Percentiles rank a stretch among this genome's conserved stretches.
Conservation (phyloP, 2,329 filamentous ascomycete genomes). For the Exophiala sp. region DNA sequence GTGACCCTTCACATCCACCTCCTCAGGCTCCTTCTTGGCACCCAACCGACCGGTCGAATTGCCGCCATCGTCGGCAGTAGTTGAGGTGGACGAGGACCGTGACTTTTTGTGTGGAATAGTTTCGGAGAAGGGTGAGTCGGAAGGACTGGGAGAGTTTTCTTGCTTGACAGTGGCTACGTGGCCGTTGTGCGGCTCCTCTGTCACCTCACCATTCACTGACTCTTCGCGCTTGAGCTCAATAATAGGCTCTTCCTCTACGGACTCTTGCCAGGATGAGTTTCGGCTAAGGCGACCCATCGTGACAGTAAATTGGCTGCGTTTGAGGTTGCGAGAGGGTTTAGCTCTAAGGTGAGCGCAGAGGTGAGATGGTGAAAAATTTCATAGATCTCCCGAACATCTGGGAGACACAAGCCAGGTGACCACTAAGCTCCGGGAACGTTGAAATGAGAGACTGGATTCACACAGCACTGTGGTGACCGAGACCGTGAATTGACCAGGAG, state of each 20-base stretch:
- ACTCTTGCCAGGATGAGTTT: constrained; percentile 10
- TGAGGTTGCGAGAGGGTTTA: background rate
- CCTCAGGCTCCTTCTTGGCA: constrained; percentile 42
- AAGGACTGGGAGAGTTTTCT: constrained; percentile 19
- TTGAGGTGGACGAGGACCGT: constrained; percentile 24
- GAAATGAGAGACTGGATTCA: background rate
- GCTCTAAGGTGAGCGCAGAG: constrained; percentile 6
- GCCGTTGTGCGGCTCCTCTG: constrained; percentile 17
- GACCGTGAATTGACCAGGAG: background rate
- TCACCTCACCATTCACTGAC: constrained; percentile 17
- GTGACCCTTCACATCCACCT: constrained; percentile 47
- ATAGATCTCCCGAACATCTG: constrained; percentile 10
- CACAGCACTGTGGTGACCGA: background rate
- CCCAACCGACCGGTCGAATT: constrained; percentile 1
- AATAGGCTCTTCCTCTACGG: constrained; percentile 18
- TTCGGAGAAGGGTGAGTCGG: constrained; percentile 19
- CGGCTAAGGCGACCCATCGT: constrained; percentile 19
- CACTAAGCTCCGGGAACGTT: constrained; percentile 5
- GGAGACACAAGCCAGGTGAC: constrained; percentile 7
- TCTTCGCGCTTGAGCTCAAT: constrained; percentile 25
- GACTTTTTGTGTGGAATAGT: constrained; percentile 21
- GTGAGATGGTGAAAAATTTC: constrained; percentile 21
- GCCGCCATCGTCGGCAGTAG: constrained; percentile 9
- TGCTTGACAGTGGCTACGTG: constrained; percentile 24
- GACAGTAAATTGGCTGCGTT: constrained; percentile 8